These are phyloP conservation scores for Coprinopsis sp. DNA, from an alignment of 768 basidiomycete genomes.

Conservation along the genomic window DNA sequence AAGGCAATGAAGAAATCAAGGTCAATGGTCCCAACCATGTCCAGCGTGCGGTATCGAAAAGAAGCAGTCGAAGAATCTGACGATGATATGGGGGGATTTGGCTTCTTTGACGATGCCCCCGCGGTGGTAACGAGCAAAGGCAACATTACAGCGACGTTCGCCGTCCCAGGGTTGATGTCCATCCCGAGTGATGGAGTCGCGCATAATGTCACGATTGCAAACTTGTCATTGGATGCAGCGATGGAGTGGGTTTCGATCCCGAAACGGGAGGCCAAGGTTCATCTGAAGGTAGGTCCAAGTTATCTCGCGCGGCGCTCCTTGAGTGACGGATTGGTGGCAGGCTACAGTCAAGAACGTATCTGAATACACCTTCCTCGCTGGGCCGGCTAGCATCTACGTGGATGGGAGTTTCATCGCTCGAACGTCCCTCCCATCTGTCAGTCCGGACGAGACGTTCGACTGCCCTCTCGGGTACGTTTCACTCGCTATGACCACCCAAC, in stretches of 20 bases:
- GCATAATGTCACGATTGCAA: constrained; percentile 39
- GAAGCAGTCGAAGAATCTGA: no score
- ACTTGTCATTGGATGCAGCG: constrained; percentile 30
- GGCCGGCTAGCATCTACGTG: constrained; percentile 47
- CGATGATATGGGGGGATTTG: not conserved
- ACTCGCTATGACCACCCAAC: not conserved
- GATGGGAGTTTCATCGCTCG: constrained; percentile 54
- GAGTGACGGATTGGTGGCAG: constrained; percentile 17
- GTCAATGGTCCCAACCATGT: not conserved
- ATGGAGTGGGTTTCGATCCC: constrained; percentile 43
- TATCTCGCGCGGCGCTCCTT: not conserved
- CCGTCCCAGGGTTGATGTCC: constrained; percentile 36
- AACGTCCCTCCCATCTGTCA: constrained; percentile 37
- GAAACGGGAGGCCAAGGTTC: constrained; percentile 32
- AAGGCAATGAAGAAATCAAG: no score
- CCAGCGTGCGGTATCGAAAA: not conserved
- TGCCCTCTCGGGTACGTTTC: constrained; percentile 41
- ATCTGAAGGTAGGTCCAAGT: constrained; percentile 29
- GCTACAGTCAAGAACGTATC: constrained; percentile 50
- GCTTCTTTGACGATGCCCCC: constrained; percentile 16
- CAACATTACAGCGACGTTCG: constrained; percentile 36
- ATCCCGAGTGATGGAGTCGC: constrained; percentile 36
- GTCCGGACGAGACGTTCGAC: constrained; percentile 40
- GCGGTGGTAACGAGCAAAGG: constrained; percentile 31
- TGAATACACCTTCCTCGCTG: constrained; percentile 46